Percentiles rank a stretch among this genome's conserved stretches.
Conservation (phyloP, 768 basidiomycete genomes). For the Tricholoma flavovirens region DNA sequence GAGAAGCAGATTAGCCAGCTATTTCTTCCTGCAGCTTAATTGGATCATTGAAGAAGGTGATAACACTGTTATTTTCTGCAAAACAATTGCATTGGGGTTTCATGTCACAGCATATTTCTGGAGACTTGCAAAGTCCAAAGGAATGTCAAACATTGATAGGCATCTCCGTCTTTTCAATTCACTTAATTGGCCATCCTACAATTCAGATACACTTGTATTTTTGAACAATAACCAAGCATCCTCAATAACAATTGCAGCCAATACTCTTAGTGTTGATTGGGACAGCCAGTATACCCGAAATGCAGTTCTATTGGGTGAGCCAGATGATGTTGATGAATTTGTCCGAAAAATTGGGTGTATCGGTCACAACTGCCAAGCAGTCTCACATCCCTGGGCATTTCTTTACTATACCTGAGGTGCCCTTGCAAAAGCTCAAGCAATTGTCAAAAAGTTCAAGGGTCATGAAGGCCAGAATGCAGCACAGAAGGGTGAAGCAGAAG, state of each 20-base stretch:
- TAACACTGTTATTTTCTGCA: conserved; percentile 23
- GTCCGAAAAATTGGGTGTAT: conserved; percentile 13
- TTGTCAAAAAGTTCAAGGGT: neutral
- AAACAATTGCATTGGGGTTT: conserved; percentile 19
- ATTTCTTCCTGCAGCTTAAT: conserved; percentile 18
- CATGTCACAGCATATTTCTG: conserved; percentile 16
- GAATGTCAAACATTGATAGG: neutral
- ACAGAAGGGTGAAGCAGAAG: neutral
- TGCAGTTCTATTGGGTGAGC: conserved; percentile 13
- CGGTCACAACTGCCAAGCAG: neutral
- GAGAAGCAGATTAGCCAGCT: conserved; percentile 11
- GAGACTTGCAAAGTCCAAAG: neutral
- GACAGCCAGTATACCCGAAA: conserved; percentile 9
- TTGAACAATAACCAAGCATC: neutral
- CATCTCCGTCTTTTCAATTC: neutral
- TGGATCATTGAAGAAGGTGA: conserved; percentile 18
- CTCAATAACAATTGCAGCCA: conserved; percentile 12
- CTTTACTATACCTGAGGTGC: neutral
- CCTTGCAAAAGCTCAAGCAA: neutral
- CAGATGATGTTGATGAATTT: conserved; percentile 11
- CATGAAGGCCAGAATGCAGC: neutral
- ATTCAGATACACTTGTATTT: no score
- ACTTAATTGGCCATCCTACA: neutral
- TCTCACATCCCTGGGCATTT: neutral
- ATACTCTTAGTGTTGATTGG: conserved; percentile 16